These are phyloP conservation scores for Debaryomyces maramus DNA, from an alignment of 805 yeast species.

Conservation along the genomic window DNA sequence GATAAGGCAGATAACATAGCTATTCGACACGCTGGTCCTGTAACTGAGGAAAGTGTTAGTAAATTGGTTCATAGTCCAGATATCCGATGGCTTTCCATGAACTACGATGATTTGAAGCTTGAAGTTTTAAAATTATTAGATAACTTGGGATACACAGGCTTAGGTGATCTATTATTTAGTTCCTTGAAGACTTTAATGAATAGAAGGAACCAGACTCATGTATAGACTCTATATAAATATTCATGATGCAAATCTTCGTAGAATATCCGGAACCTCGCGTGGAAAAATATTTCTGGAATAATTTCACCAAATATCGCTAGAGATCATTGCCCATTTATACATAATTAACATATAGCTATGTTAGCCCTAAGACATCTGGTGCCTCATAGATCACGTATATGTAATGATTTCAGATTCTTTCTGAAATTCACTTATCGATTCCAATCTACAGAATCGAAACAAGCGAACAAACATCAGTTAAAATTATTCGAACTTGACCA, in stretches of 20 bases:
- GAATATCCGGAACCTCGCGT: too few species aligned
- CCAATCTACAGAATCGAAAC: background rate
- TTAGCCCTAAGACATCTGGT: background rate
- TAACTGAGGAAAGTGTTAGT: conserved; percentile 44
- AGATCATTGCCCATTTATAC: too few species aligned
- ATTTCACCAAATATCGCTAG: too few species aligned
- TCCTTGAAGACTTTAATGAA: conserved; percentile 52
- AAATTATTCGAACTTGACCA: conserved; percentile 38
- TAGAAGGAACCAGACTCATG: conserved; percentile 4
- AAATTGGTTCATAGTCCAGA: conserved; percentile 26
- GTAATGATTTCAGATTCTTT: background rate
- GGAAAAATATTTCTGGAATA: too few species aligned
- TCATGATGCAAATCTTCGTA: too few species aligned
- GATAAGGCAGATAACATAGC: conserved; percentile 34
- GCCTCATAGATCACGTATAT: background rate
- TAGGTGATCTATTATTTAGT: conserved; percentile 50
- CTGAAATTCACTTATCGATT: background rate
- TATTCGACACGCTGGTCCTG: conserved; percentile 52
- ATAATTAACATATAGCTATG: too few species aligned
- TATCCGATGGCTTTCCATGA: conserved; percentile 37
- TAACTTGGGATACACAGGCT: conserved; percentile 45
- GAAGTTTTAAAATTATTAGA: conserved; percentile 45
- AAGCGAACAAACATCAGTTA: background rate
- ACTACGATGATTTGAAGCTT: conserved; percentile 47
- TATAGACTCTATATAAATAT: background rate